A percentile compares a stretch with the other conserved stretches of the same genome.
Conservation (phyloP, 176 grass and related monocot genomes). For the Neostapfia colusana region DNA sequence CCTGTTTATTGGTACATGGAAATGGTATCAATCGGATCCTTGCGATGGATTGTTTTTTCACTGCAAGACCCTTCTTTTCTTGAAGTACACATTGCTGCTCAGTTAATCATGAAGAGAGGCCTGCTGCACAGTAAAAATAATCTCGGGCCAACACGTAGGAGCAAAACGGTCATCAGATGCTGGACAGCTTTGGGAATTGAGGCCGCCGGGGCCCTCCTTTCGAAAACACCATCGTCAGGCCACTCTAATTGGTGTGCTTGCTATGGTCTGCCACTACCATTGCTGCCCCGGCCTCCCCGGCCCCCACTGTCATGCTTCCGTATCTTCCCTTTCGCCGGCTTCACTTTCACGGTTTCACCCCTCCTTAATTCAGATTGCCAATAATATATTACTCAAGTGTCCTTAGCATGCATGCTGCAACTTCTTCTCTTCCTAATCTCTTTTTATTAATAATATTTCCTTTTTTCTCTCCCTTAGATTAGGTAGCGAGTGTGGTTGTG, state of each 20-base stretch:
- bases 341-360: background rate
- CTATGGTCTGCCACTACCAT: slow-evolving; percentile 61
- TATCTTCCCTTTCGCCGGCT: background rate
- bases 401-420: background rate
- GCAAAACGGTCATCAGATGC: slow-evolving; percentile 29
- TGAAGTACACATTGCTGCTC: background rate
- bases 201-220: slow-evolving; percentile 34
- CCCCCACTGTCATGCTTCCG: background rate
- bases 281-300: too few relatives aligned
- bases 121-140: background rate
- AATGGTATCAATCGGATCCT: background rate
- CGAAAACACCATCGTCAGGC: slow-evolving; percentile 39
- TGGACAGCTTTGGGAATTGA: slow-evolving; percentile 46
- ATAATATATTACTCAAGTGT: background rate
- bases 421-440: background rate
- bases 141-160: background rate
- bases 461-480: too few relatives aligned
- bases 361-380: background rate
- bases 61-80: background rate
- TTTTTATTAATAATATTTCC: too few relatives aligned
- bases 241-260: slow-evolving; percentile 54
- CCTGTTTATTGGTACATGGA: background rate
- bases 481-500: background rate
- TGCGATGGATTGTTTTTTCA: background rate
- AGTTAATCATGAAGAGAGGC: background rate